Base-by-base conservation (phyloP, 306 rosid genomes). In the Gleditsia sinensis region DNA sequence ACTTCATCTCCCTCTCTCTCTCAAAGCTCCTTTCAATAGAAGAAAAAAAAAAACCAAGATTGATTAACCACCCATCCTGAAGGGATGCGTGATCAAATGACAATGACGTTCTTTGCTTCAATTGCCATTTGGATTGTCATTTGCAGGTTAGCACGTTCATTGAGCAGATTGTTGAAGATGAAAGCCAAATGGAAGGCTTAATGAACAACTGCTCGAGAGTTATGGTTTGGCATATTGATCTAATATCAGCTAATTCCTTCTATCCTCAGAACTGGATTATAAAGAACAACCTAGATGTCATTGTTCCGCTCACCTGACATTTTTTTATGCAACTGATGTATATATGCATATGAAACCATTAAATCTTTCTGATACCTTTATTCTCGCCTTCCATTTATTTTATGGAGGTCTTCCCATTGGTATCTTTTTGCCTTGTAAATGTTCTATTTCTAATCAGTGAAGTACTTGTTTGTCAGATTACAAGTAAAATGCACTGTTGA, bases 181-280 rank as follows among this genome's bases (percentile, higher is more conserved):
- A 94, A 80, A 90, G 91, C 85, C 94, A 91, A 81, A 94, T 91
- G 96, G 96, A 94, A 75, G 90, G 95, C 54, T 75, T 91, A 67
- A 75, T 24, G 71, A 77, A 74, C 71, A 85, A 82, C 78, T 94
- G 95, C 89, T 88, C 88, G 0, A 84, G 80, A 69, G 77, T 91
- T 75, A 81, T 87, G 96, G 97, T 94, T 77, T 94, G 97, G 98
- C 86, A 72, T 66, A 60, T 80, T 68, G 78, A 67, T 79, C 80
- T 83, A 6, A 74, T 75, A 79, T 83, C 89, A 8, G 69, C 92
- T 25, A 53, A 63, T 78, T 46, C 83, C 43, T 74, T 68, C 56
- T 86, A 89, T 84, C 96, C 96, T 12, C 72, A 62, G 37, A 84
- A 82, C 62, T 89, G 98, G 98, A 50, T 80, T 68, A 33, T 58